Conservation (phyloP, 2,329 filamentous ascomycete species). For the Aspergillus udagawae region DNA sequence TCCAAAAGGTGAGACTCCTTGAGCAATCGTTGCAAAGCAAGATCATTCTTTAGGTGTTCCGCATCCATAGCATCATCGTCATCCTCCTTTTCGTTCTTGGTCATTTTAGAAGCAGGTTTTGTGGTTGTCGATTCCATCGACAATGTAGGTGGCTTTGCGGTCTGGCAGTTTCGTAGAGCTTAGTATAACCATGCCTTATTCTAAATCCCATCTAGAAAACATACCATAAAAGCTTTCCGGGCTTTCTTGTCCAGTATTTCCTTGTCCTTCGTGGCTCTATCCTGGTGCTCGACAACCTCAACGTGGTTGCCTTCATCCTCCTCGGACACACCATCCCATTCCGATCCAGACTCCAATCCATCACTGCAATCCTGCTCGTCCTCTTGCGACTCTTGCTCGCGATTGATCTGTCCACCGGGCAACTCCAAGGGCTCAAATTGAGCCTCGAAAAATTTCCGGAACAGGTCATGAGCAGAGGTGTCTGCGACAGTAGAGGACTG, state of each 20-base stretch:
- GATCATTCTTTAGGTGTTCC: slow-evolving; percentile 79
- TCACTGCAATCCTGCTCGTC: slow-evolving; percentile 20
- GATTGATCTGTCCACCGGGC: slow-evolving; percentile 8
- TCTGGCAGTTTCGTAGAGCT: slow-evolving; percentile 20
- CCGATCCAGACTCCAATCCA: slow-evolving; percentile 39
- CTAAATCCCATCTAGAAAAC: slow-evolving; percentile 1
- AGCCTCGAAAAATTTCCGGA: slow-evolving; percentile 81
- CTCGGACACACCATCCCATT: slow-evolving; percentile 63
- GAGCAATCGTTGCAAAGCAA: slow-evolving; percentile 85
- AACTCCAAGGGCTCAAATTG: slow-evolving; percentile 71
- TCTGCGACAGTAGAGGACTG: slow-evolving; percentile 23
- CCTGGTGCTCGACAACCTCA: slow-evolving; percentile 61
- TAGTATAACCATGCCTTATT: neutral
- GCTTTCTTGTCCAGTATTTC: slow-evolving; percentile 61
- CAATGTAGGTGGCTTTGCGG: slow-evolving; percentile 47
- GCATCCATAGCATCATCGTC: slow-evolving; percentile 56
- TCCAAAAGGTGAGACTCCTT: slow-evolving; percentile 86
- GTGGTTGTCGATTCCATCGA: slow-evolving; percentile 15
- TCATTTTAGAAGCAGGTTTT: slow-evolving; percentile 12
- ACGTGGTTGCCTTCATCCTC: slow-evolving; percentile 43
- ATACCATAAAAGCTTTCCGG: slow-evolving; percentile 74
- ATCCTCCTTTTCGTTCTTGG: slow-evolving; percentile 26
- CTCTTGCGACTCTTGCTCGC: slow-evolving; percentile 17
- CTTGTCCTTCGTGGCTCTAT: slow-evolving; percentile 39
- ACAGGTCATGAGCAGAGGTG: slow-evolving; percentile 66